phyloP scores from a whole-genome alignment of 352 stramenopile genomes.

The Phytopythium boreale region DNA sequence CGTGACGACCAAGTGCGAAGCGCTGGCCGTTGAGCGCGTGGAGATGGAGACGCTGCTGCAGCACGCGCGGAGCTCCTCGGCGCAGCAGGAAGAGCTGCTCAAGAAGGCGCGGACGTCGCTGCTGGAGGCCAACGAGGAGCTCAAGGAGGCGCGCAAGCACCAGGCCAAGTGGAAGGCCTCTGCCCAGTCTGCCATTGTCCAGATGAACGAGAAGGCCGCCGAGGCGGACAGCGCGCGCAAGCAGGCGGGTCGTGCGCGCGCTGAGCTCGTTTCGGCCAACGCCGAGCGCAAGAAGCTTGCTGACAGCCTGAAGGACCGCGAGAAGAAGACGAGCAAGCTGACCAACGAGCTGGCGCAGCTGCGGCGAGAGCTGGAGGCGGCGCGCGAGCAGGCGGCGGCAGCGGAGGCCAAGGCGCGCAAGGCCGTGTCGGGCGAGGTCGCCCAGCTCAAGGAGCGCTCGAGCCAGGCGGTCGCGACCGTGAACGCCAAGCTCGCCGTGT shows the following conservation, averaged over 20 bases:
- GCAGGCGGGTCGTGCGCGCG: slow-evolving; percentile 50
- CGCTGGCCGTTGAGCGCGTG: slow-evolving; percentile 20
- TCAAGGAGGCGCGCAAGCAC: slow-evolving; percentile 67
- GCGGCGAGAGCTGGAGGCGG: slow-evolving; percentile 33
- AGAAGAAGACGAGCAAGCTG: slow-evolving; percentile 67
- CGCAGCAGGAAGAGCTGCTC: slow-evolving; percentile 58
- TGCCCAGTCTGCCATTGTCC: slow-evolving; percentile 49
- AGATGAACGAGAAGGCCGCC: slow-evolving; percentile 61
- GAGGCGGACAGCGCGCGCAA: slow-evolving; percentile 67
- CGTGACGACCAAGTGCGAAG: slow-evolving; percentile 33
- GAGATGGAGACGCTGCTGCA: slow-evolving; percentile 36
- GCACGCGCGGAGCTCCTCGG: slow-evolving; percentile 30
- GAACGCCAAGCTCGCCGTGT: slow-evolving; percentile 45
- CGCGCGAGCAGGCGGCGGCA: slow-evolving; percentile 17
- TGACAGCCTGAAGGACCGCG: slow-evolving; percentile 59
- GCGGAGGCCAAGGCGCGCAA: slow-evolving; percentile 32
- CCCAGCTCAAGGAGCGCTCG: slow-evolving; percentile 33
- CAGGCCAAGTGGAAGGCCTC: slow-evolving; percentile 75
- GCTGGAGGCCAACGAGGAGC: slow-evolving; percentile 68
- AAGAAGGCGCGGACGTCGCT: slow-evolving; percentile 71
- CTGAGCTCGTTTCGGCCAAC: slow-evolving; percentile 42
- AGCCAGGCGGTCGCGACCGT: slow-evolving; percentile 23
- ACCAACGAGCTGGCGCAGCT: slow-evolving; percentile 48
- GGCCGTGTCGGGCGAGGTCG: slow-evolving; percentile 33
- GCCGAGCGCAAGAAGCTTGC: slow-evolving; percentile 44